Evolutionary conservation across 192 early-diverging fungal species (phyloP), one percentile per base, ranked within the genome.

Genomic region (Coemansia sp.): DNA sequence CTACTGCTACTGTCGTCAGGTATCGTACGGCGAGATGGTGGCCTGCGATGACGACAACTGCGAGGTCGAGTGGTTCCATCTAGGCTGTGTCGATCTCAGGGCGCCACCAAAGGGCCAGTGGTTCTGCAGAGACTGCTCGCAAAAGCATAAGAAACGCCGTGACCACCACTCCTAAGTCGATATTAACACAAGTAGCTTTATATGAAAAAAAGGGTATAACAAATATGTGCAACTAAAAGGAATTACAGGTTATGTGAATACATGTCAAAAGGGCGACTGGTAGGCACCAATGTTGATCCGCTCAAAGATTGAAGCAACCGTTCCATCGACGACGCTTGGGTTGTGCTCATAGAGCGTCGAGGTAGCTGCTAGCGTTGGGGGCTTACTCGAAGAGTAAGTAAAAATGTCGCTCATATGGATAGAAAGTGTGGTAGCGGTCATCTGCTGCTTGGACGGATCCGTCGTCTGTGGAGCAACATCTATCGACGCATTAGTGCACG

Each of bases 1-100:
- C 20, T 99, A 99, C 80, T 99, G 97, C 71, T 95, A 95, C 74
- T 99, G 97, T 67, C 86, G 94, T 40, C 94, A 96, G 80, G 94
- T 98, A 15, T 96, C 94, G 8, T 99, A 88, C 70, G 97, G 97
- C 15, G 96, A 98, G 57, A 99, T 99, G 97, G 95, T 99, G 57
- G 97, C 93, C 27, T 94, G 93, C 69, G 93, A 94, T 71, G 94
- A 98, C 79, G 91, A 92, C 51, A 89, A 89, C 66, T 99, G 97
- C 77, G 91, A 92, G 54, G 91, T 94, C 68, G 96, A 99, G 85
- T 99, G 97, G 97, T 99, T 99, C 87, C 97, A 99, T 84, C 87
- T 95, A 67, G 89, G 87, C 0, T 99, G 97, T 69, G 97, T 97
- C 15, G 93, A 93, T 27, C 87, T 99, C 34, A 92, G 89, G 38